These are phyloP conservation scores for Chrysoporthe puriensis DNA, from an alignment of 2,329 filamentous ascomycete species.

Conservation along the genomic window DNA sequence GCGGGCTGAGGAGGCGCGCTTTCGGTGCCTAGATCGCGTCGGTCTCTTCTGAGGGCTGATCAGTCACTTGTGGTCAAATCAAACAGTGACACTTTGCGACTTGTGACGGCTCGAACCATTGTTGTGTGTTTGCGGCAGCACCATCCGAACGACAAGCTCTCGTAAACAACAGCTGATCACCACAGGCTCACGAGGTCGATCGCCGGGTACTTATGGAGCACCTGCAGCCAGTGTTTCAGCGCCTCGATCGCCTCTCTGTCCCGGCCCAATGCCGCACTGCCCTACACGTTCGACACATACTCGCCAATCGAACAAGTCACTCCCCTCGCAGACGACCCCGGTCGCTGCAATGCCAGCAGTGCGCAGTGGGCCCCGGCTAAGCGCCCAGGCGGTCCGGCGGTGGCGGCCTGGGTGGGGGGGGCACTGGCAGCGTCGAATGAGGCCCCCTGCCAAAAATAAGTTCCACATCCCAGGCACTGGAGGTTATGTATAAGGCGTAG, in stretches of 20 bases:
- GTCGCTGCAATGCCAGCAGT: slow-evolving; percentile 11
- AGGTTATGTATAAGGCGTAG: neutral
- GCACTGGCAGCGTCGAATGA: neutral
- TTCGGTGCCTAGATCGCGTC: neutral
- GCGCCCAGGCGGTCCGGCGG: slow-evolving; percentile 8
- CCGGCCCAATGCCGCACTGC: neutral
- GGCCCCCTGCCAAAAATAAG: slow-evolving; percentile 1
- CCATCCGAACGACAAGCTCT: neutral
- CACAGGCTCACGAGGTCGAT: neutral
- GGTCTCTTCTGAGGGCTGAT: neutral
- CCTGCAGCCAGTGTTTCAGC: neutral
- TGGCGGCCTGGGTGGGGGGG: neutral
- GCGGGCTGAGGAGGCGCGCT: neutral
- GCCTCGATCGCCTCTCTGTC: neutral
- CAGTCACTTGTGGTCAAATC: neutral
- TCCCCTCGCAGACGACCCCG: neutral
- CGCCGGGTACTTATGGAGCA: neutral
- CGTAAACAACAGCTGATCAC: neutral
- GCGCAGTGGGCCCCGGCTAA: slow-evolving; percentile 8
- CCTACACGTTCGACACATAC: neutral
- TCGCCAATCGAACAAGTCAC: slow-evolving; percentile 6
- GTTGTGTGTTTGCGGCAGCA: neutral
- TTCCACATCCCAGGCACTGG: neutral
- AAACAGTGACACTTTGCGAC: slow-evolving; percentile 1
- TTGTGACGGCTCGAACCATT: neutral